Conservation (phyloP, 257 asterid species). For the Galeopsis tetrahit region DNA sequence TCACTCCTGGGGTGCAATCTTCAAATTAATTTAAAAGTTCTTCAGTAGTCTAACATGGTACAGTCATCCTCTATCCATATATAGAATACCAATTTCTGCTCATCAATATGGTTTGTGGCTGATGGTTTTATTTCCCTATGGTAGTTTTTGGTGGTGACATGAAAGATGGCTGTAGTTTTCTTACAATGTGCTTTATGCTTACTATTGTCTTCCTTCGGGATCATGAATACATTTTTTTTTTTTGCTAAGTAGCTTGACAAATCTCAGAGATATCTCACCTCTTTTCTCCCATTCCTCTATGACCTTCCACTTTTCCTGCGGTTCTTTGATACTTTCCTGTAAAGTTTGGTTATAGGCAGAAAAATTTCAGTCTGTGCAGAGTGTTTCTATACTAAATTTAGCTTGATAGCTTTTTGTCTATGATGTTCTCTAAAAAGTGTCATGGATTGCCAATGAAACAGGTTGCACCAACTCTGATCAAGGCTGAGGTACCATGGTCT, state of each 20-base stretch:
- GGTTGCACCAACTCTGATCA: constrained; percentile 69
- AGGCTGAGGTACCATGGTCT: constrained; percentile 98
- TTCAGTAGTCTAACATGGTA: neutral
- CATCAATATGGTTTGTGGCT: neutral
- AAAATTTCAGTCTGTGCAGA: neutral
- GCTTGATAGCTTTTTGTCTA: neutral
- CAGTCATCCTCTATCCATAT: neutral
- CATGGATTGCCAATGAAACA: constrained; percentile 39
- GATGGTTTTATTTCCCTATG: neutral
- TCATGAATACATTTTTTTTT: neutral
- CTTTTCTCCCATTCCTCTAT: neutral
- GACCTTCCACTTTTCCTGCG: neutral
- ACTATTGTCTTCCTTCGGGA: neutral
- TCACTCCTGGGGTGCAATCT: constrained; percentile 5
- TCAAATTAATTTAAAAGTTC: neutral
- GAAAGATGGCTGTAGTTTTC: neutral
- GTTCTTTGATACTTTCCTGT: constrained; percentile 3
- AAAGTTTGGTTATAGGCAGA: neutral
- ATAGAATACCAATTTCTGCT: neutral
- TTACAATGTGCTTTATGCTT: neutral
- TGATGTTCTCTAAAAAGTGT: neutral
- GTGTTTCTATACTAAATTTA: neutral
- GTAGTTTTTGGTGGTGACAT: constrained; percentile 3
- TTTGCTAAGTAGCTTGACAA: neutral
- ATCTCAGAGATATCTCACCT: neutral